A percentile compares a stretch with the other conserved stretches of the same genome.
Conservation (phyloP, 2,329 filamentous ascomycete genomes). For the Aspergillus unguis region DNA sequence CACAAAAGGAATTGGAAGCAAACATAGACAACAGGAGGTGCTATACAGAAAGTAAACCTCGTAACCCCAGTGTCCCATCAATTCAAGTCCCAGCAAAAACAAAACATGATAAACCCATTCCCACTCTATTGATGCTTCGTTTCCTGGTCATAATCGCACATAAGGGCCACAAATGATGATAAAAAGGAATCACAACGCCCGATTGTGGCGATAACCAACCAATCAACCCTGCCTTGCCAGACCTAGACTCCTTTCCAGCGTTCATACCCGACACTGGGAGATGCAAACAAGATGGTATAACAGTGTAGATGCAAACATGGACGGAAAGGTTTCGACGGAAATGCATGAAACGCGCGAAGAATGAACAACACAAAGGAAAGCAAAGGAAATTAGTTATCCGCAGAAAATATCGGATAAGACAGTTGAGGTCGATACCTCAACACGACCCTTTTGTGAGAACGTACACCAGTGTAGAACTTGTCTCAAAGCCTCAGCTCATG, state of each 20-base stretch:
- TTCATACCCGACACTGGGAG: conserved; percentile 20
- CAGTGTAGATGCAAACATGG: conserved; percentile 15
- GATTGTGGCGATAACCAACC: conserved; percentile 18
- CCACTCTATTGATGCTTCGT: conserved; percentile 25
- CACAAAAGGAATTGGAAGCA: conserved; percentile 7
- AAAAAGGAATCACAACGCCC: conserved; percentile 14
- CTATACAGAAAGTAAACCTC: conserved; percentile 8
- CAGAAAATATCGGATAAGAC: background rate
- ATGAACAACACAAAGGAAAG: conserved; percentile 16
- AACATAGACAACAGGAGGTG: conserved; percentile 4
- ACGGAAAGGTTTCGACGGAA: conserved; percentile 8
- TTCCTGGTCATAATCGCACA: conserved; percentile 10
- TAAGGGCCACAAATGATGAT: conserved; percentile 12
- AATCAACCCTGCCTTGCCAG: conserved; percentile 14
- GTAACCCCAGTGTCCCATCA: conserved; percentile 20
- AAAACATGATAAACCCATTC: conserved; percentile 14
- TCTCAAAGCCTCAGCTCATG: conserved; percentile 50
- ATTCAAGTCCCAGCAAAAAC: conserved; percentile 10
- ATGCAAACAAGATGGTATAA: conserved; percentile 23
- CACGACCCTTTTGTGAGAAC: background rate
- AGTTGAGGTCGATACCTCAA: background rate
- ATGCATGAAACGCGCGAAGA: conserved; percentile 13
- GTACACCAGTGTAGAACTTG: conserved; percentile 35
- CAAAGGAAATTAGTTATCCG: conserved; percentile 20
- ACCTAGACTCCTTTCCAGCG: conserved; percentile 24